A percentile compares a stretch with the other conserved stretches of the same genome.
These are phyloP conservation scores for Aspergillus jensenii DNA, from an alignment of 2,329 filamentous ascomycete genomes.

Conservation along the genomic window DNA sequence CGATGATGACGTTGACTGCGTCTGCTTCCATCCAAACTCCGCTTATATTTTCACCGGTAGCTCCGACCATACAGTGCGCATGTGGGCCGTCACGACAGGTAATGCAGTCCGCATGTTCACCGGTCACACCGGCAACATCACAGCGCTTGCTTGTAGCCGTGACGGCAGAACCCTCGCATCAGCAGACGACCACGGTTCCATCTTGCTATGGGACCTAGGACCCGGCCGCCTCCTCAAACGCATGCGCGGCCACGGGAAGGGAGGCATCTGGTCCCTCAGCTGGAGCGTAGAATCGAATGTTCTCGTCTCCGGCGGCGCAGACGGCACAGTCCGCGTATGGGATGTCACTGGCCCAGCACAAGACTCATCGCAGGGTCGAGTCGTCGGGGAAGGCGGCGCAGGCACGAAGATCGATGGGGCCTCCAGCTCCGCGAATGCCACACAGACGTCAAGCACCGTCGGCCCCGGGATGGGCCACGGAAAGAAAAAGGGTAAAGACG, in stretches of 20 bases:
- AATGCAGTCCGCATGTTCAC: slow-evolving; percentile 88
- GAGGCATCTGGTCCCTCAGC: slow-evolving; percentile 87
- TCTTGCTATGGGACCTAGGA: slow-evolving; percentile 92
- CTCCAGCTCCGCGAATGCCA: slow-evolving; percentile 47
- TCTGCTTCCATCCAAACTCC: slow-evolving; percentile 94
- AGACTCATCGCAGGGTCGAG: slow-evolving; percentile 53
- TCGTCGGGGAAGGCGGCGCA: slow-evolving; percentile 50
- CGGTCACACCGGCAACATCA: slow-evolving; percentile 86
- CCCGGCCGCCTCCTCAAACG: slow-evolving; percentile 84
- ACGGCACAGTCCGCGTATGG: slow-evolving; percentile 92
- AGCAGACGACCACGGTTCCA: slow-evolving; percentile 83
- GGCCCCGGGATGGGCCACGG: slow-evolving; percentile 38
- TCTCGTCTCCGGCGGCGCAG: slow-evolving; percentile 84
- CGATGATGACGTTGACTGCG: slow-evolving; percentile 84
- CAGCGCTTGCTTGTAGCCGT: slow-evolving; percentile 77
- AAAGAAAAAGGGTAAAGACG: slow-evolving; percentile 82
- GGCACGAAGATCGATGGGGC: slow-evolving; percentile 53
- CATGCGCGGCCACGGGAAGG: slow-evolving; percentile 89
- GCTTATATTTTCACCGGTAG: slow-evolving; percentile 92
- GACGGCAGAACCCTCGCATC: slow-evolving; percentile 90
- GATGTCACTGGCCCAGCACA: slow-evolving; percentile 76
- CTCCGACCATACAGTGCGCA: slow-evolving; percentile 88
- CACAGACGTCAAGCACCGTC: slow-evolving; percentile 46
- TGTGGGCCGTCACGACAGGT: slow-evolving; percentile 93
- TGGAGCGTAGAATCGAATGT: slow-evolving; percentile 93